Base-by-base conservation (phyloP, 306 rosid species). In the Mimosa pudica region DNA sequence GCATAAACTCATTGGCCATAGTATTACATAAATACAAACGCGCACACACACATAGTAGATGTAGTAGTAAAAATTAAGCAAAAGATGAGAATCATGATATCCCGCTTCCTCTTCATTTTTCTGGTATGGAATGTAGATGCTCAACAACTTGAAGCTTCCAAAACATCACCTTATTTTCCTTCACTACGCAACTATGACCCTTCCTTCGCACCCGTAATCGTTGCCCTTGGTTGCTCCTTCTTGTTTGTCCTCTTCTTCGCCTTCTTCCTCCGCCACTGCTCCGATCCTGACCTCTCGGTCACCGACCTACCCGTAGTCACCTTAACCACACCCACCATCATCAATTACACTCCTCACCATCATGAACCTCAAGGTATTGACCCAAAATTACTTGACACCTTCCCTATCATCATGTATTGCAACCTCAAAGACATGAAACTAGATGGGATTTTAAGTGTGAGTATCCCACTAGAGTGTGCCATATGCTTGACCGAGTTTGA, bases 401-500 rank as follows among this genome's bases (percentile, higher is more conserved):
- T 86, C 6, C 91, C 97, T 8, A 73, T 84, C 52, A 17, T 87
- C 57, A 66, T 82, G 8, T 89, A 88, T 77, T 87, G 90, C 30
- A 73, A 77, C 10, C 85, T 88, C 8, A 88, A 86, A 52, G 73
- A 82, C 42, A 38, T 38, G 4, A 48, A 13, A 48, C 52, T 13
- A 10, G 45, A 77, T 80, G 72, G 84, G 79, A 72, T 55, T 75
- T n/a, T 5, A 38, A 35, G 65, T 3, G 36, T 33, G 3, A 86
- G 70, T 49, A 79, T 20, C 0, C 64, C 83, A 64, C 81, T 81
- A 5, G 89, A 87, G 51, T 91, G 96, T 62, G 90, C 86, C 1
- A 91, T 91, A 57, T 91, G 96, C 76, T 76, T 91, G 77, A 60
- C 73, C 77, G 92, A 91, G 75, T 91, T 91, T 77, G 65, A 16